Base-by-base conservation (phyloP, 225 moss, liverwort and hornwort genomes). In the Straminergon stramineum region DNA sequence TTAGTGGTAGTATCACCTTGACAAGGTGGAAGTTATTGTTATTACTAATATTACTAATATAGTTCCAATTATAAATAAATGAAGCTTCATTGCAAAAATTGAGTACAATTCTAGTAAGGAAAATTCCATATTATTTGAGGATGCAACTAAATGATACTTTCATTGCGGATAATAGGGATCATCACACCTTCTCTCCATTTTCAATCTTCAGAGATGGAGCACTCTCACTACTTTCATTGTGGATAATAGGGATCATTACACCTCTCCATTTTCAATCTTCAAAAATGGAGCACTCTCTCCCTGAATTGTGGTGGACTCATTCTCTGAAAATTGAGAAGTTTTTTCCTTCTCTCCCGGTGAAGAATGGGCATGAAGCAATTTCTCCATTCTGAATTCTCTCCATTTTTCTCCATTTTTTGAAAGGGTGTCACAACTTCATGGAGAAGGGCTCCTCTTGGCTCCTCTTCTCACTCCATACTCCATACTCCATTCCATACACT, bases 81-180 rank as follows among this genome's bases (percentile, higher is more conserved):
- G 30, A 75, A 31, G 4, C 1, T 75, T 75, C 5, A 21, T 32
- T 75, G 4, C 32, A 32, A 19, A 48, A 75, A 7, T 51, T 48
- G 11, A 19, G 2, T 18, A 48, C 4, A 31, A 48, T 51, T 76
- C 0, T 52, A 0, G 3, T 31, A 0, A 13, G 0, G 7, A 30
- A 30, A 18, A 41, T 60, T 43, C 19, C 16, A 13, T 5, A 55
- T 69, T 39, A 28, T 55, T 53, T 31, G 21, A 7, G 4, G 24
- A 43, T 1, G 1, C 16, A 57, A 5, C 2, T 11, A 0, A 24
- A 60, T 24, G 17, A 52, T 37, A 51, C 20, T 55, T 75, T 61
- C 37, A 35, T 62, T 37, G 23, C 6, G 9, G 3, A 37, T 23
- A 74, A 45, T 28, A 17, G 30, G 18, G 11, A 0, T 48, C 48